Base-by-base conservation (phyloP, 352 stramenopile species). In the Thraustotheca clavata region DNA sequence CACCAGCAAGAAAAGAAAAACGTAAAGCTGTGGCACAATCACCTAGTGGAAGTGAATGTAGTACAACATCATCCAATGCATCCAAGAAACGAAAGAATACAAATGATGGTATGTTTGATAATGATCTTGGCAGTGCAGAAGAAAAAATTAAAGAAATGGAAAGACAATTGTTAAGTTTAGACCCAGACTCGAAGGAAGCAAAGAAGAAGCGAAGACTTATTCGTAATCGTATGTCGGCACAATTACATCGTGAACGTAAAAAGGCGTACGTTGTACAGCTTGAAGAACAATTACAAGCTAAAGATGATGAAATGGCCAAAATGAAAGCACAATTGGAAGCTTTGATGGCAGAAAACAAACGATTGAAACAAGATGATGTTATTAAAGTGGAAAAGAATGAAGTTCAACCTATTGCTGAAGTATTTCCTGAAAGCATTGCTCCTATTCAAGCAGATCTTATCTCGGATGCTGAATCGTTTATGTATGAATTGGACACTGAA, bases 131-230 rank as follows among this genome's bases (percentile, higher is more conserved):
- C 38, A 54, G 35, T 1, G 57, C 57, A 5, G 84, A 91, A 60
- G 85, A 94, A 69, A 84, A 83, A 0, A 69, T 94, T 40, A 84
- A 84, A 5, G 75, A 75, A 14, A 91, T 94, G 85, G 85, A 94
- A 55, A 76, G 82, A 31, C 85, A 94, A 65, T 71, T 94, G 18
- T 79, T 91, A 67, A 84, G 80, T 49, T 69, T 94, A 43, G 83
- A 94, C 49, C 81, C 85, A 7, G 85, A 94, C 67, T 94, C 85
- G 59, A 94, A 94, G 60, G 85, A 94, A 60, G 83, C 85, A 54
- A 94, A 94, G 78, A 94, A 94, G 75, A 94, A 94, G 72, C 82
- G 85, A 22, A 80, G 85, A 5, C 63, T 94, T 5, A 94, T 94
- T 41, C 85, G 85, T 43, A 94, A 94, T 67, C 85, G 85, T 73